phyloP scores from a whole-genome alignment of 441 rosid species.

The Kokia cookei region DNA sequence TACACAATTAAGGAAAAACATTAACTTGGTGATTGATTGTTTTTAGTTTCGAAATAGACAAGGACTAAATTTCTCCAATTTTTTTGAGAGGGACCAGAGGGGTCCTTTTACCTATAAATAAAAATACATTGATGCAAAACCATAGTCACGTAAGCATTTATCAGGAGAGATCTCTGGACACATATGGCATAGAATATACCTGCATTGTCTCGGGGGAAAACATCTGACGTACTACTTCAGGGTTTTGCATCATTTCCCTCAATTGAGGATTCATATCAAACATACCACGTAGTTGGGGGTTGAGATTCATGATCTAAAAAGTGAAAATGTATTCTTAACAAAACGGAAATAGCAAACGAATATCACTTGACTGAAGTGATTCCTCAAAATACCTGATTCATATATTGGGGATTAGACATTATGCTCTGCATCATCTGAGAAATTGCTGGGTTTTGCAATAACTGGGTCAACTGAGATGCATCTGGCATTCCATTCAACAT shows the following conservation, averaged over 20 bases:
- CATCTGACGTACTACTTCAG: conserved; percentile 58
- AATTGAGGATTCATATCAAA: conserved; percentile 55
- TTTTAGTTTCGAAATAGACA: too few relatives aligned
- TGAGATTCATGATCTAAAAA: conserved; percentile 45
- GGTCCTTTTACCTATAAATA: background rate
- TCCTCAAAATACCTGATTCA: conserved; percentile 48
- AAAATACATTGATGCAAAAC: background rate
- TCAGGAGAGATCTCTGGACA: background rate
- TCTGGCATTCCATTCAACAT: conserved; percentile 42
- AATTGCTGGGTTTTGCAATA: conserved; percentile 58
- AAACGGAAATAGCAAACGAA: conserved; percentile 3
- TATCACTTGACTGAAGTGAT: background rate
- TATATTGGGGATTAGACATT: conserved; percentile 54
- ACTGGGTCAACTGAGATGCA: conserved; percentile 42
- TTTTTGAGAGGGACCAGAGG: too few relatives aligned
- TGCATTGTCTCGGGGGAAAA: conserved; percentile 65
- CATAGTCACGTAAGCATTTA: background rate
- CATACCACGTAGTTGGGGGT: conserved; percentile 60
- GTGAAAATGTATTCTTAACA: background rate
- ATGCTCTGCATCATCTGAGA: conserved; percentile 58
- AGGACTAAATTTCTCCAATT: too few relatives aligned
- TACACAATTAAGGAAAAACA: too few relatives aligned
- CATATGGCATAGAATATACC: conserved; percentile 22
- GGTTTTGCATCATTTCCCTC: conserved; percentile 77
- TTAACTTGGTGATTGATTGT: too few relatives aligned